A percentile compares a stretch with the other conserved stretches of the same genome.
These are phyloP conservation scores for Curvularia spicifera DNA, from an alignment of 2,329 filamentous ascomycete genomes.

Conservation along the genomic window DNA sequence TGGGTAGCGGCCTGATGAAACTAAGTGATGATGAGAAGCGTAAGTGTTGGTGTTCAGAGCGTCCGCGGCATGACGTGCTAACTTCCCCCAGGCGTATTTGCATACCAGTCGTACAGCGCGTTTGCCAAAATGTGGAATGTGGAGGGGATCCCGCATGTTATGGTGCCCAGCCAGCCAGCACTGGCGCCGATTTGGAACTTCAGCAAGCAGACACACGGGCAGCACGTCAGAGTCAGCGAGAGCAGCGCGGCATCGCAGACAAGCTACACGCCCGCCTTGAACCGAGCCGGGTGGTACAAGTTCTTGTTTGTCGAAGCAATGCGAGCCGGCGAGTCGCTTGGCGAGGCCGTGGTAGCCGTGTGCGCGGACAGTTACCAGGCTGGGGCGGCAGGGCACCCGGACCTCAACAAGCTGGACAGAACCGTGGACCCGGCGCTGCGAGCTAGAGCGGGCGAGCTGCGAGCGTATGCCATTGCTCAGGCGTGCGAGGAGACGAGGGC, in stretches of 20 bases:
- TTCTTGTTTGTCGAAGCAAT: constrained; percentile 44
- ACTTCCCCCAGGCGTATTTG: constrained; percentile 34
- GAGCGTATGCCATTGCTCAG: constrained; percentile 33
- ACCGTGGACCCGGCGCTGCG: constrained; percentile 31
- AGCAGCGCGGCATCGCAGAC: constrained; percentile 19
- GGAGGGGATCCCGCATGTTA: constrained; percentile 43
- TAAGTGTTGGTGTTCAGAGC: constrained; percentile 21
- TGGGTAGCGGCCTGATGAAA: constrained; percentile 39
- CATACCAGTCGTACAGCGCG: constrained; percentile 37
- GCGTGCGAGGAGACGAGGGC: constrained; percentile 40
- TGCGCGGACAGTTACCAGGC: constrained; percentile 45
- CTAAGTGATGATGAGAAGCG: constrained; percentile 37
- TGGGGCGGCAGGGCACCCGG: constrained; percentile 40
- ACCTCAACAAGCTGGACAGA: constrained; percentile 39
- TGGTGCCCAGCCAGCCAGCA: constrained; percentile 40
- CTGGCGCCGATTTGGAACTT: constrained; percentile 43
- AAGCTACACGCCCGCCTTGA: constrained; percentile 45
- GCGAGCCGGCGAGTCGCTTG: constrained; percentile 36
- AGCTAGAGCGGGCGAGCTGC: constrained; percentile 33
- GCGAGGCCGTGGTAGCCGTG: constrained; percentile 34
- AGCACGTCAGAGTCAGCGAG: constrained; percentile 16
- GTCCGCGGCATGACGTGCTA: neutral
- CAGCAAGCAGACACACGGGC: constrained; percentile 29
- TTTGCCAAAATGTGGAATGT: constrained; percentile 44
- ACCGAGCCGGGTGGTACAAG: constrained; percentile 47